Percentiles rank a stretch among this genome's conserved stretches.
phyloP scores from a whole-genome alignment of 2,329 filamentous ascomycete genomes.

The Apiospora aurea region DNA sequence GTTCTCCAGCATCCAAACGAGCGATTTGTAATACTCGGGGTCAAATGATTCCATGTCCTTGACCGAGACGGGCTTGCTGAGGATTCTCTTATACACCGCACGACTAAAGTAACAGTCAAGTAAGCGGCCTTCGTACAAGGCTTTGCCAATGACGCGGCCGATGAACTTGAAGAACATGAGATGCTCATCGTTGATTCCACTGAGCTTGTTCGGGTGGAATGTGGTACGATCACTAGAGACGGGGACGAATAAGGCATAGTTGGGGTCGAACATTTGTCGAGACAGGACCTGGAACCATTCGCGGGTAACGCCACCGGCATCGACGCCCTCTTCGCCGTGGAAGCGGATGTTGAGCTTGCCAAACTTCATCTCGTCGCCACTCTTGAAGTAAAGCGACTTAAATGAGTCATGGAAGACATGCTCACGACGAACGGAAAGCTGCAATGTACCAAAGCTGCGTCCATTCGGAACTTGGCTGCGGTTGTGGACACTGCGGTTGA shows the following conservation, averaged over 20 bases:
- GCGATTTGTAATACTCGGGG: conserved; percentile 97
- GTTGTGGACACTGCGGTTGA: conserved; percentile 89
- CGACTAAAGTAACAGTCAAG: conserved; percentile 99
- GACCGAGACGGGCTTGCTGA: conserved; percentile 92
- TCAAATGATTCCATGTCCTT: conserved; percentile 99
- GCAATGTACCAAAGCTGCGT: conserved; percentile 74
- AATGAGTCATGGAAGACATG: conserved; percentile 98
- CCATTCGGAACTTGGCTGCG: conserved; percentile 69
- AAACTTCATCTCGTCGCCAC: conserved; percentile 96
- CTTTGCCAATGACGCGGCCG: conserved; percentile 96
- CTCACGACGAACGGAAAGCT: conserved; percentile 89
- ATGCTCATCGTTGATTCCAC: conserved; percentile 93
- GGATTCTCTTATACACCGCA: conserved; percentile 96
- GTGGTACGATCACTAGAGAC: conserved; percentile 97
- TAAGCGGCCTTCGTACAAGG: conserved; percentile 92
- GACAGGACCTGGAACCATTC: conserved; percentile 99
- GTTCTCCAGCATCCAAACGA: conserved; percentile 98
- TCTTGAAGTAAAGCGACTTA: conserved; percentile 97
- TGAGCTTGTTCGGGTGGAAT: conserved; percentile 97
- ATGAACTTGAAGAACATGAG: conserved; percentile 99
- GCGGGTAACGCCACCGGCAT: conserved; percentile 94
- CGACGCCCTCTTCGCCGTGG: conserved; percentile 95
- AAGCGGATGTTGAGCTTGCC: conserved; percentile 98
- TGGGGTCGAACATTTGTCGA: conserved; percentile 98
- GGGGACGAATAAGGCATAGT: conserved; percentile 95